phyloP scores from a whole-genome alignment of 208 protist genomes.

The Acanthamoeba healyi region DNA sequence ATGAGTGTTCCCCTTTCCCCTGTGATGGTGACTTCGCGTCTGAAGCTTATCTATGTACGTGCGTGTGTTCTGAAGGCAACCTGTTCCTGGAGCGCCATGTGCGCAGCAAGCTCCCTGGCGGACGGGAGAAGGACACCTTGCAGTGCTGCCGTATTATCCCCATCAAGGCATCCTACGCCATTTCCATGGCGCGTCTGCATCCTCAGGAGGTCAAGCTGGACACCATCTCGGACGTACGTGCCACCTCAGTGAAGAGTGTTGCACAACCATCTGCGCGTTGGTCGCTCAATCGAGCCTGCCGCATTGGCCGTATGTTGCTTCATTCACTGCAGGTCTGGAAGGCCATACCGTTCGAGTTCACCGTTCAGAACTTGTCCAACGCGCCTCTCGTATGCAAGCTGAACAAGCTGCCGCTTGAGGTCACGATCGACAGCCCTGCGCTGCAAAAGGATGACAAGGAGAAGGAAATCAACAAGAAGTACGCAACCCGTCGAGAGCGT shows the following conservation, averaged over 20 bases:
- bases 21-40: no score
- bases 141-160: neutral
- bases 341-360: constrained; percentile 35
- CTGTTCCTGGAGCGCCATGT: neutral
- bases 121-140: neutral
- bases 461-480: no score
- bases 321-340: constrained; percentile 8
- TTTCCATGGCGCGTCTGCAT: neutral
- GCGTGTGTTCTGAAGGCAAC: neutral
- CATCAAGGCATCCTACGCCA: neutral
- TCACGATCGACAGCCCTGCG: neutral
- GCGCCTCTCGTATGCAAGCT: neutral
- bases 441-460: neutral
- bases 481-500: no score
- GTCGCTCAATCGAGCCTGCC: no score
- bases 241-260: no score
- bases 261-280: no score
- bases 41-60: no score
- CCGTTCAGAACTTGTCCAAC: neutral
- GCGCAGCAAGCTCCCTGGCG: neutral
- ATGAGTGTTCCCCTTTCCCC: no score
- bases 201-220: neutral
- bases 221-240: constrained; percentile 42
- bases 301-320: no score
- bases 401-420: neutral